Base-by-base conservation (phyloP, 345 rosid species). In the Gynandropsis gynandra region DNA sequence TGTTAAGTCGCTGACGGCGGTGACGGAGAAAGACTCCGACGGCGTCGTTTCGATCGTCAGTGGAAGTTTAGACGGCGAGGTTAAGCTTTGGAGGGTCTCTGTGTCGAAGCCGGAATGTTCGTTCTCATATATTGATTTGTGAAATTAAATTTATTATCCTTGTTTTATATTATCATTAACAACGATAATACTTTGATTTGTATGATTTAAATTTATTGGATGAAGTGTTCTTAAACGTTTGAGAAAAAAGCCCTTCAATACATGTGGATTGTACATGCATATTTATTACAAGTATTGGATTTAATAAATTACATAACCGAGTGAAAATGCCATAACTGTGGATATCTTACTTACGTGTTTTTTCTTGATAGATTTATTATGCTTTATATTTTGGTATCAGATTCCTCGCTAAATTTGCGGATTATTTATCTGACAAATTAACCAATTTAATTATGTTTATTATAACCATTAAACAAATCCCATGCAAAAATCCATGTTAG, bases 1-100 rank as follows among this genome's bases (percentile, higher is more conserved):
- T 27, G 94, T 89, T 62, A 89, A 80, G 80, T 74, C 90, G 42
- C 56, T 89, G 59, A 76, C 77, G 14, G 97, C 82, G 14, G 73
- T 64, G 45, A 56, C 14, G 19, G 80, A 71, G 12, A 55, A 55
- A 1, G 80, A 43, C 12, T 4, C 18, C 9, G 72, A 68, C 67
- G 83, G 70, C 16, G 72, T 62, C 60, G 74, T 83, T 59, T 69
- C 74, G 0, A 73, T 86, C 20, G 65, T 72, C 27, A 75, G 94
- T 40, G 97, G 97, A 4, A 75, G 87, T 67, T 75, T 88, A 10
- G 95, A 82, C 18, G 95, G 97, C 4, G 92, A 82, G 75, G 69
- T 80, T 5, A 85, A 65, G 65, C 72, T 64, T 58, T 80, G 97
- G 92, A 79, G 66, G 54, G 75, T 83, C 21, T 45, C 70, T 27